phyloP scores from a whole-genome alignment of 192 early-diverging fungal species.

The Backusella tuberculispora region DNA sequence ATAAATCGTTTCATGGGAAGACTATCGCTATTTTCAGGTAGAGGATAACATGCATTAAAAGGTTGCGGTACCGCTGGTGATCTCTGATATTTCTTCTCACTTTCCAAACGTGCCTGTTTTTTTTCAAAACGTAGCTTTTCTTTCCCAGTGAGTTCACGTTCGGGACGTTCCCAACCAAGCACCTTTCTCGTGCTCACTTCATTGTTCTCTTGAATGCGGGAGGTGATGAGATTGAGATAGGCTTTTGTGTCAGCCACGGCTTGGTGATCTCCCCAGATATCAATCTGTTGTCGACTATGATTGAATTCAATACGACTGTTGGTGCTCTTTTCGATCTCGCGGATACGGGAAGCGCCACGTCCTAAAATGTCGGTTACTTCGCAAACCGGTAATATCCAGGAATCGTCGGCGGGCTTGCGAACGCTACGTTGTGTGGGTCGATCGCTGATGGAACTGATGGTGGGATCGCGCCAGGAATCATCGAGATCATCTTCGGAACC shows the following conservation, averaged over 20 bases:
- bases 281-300: constrained; percentile 39
- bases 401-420: constrained; percentile 29
- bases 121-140: constrained; percentile 32
- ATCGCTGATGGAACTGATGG: not conserved
- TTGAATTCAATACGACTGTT: constrained; percentile 37
- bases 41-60: constrained; percentile 30
- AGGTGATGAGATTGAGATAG: constrained; percentile 27
- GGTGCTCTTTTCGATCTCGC: constrained; percentile 31
- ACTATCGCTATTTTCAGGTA: constrained; percentile 22
- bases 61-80: constrained; percentile 15
- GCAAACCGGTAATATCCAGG: constrained; percentile 37
- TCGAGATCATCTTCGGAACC: not conserved
- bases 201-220: not conserved
- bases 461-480: not conserved
- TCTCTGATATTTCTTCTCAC: constrained; percentile 32
- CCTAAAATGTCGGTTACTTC: constrained; percentile 29
- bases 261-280: constrained; percentile 42
- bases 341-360: constrained; percentile 7
- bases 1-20: constrained; percentile 30
- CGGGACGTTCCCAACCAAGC: constrained; percentile 40
- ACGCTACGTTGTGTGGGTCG: not conserved
- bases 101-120: constrained; percentile 16
- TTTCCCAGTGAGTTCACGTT: constrained; percentile 40
- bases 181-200: constrained; percentile 1
- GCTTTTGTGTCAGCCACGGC: constrained; percentile 26